These are phyloP conservation scores for Zasmidium citrigriseum DNA, from an alignment of 2,329 filamentous ascomycete species.

Conservation along the genomic window DNA sequence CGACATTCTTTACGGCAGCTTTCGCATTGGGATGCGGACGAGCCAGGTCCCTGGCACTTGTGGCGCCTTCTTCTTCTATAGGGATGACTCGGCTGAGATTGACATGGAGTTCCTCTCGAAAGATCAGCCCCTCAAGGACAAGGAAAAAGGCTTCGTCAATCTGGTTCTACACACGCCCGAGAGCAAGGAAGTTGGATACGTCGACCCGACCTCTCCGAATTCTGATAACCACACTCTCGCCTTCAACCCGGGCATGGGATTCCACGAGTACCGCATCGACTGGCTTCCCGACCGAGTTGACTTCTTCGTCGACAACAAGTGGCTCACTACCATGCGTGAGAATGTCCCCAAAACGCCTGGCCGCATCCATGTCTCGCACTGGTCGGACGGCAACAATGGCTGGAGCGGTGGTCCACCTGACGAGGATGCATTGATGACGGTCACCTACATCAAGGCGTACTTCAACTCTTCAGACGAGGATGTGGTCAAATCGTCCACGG, in stretches of 20 bases:
- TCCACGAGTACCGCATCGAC: conserved; percentile 81
- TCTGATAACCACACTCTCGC: conserved; percentile 61
- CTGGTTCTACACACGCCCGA: conserved; percentile 72
- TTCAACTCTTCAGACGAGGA: conserved; percentile 64
- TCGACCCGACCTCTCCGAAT: conserved; percentile 61
- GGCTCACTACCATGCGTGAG: conserved; percentile 56
- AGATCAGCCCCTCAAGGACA: conserved; percentile 43
- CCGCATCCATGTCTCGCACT: conserved; percentile 70
- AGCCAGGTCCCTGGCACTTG: conserved; percentile 67
- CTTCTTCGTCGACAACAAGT: conserved; percentile 68
- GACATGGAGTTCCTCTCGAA: conserved; percentile 75
- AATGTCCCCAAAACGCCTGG: conserved; percentile 58
- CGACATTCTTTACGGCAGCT: conserved; percentile 71
- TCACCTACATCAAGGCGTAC: conserved; percentile 75
- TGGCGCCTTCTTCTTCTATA: conserved; percentile 80
- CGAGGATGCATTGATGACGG: conserved; percentile 61
- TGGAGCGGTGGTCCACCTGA: conserved; percentile 73
- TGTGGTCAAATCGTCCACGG: not conserved
- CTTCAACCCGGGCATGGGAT: conserved; percentile 65
- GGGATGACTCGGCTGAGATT: conserved; percentile 77
- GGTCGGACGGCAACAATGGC: conserved; percentile 72
- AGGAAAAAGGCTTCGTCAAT: conserved; percentile 63
- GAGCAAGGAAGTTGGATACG: conserved; percentile 60
- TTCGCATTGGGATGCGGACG: conserved; percentile 66
- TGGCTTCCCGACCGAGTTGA: conserved; percentile 63